Percentiles rank a stretch among this genome's conserved stretches.
Evolutionary conservation across 257 asterid genomes (phyloP).

Genomic region (Thymus quinquecostatus): DNA sequence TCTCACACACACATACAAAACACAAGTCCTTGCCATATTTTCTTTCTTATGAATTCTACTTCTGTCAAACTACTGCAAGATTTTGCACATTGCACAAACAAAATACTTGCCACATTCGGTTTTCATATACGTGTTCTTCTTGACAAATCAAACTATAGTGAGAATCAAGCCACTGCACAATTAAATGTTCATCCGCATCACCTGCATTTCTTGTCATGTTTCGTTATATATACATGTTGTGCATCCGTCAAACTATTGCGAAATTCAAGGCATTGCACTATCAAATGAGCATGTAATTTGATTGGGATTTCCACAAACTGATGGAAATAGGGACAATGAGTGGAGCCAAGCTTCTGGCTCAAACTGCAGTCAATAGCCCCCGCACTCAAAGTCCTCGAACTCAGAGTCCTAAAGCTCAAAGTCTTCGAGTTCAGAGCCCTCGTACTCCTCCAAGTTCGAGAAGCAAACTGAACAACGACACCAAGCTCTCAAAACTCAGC

Average conservation of each 20-base stretch:
- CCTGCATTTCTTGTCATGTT: neutral
- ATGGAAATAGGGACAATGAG: slow-evolving; percentile 47
- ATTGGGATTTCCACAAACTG: slow-evolving; percentile 5
- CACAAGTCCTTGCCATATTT: neutral
- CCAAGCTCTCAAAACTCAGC: slow-evolving; percentile 41
- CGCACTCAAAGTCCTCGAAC: slow-evolving; percentile 13
- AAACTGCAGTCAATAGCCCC: slow-evolving; percentile 44
- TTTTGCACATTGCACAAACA: no score
- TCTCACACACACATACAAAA: neutral
- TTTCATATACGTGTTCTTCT: neutral
- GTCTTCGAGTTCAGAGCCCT: slow-evolving; percentile 34
- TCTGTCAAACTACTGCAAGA: no score
- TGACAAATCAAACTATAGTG: slow-evolving; percentile 13
- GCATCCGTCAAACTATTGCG: neutral
- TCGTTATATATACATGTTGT: neutral
- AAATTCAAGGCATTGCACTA: no score
- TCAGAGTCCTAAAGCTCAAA: slow-evolving; percentile 19
- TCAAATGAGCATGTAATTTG: slow-evolving; percentile 1
- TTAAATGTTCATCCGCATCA: neutral
- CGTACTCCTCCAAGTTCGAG: slow-evolving; percentile 50
- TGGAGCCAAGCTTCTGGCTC: slow-evolving; percentile 50
- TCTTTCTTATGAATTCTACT: neutral
- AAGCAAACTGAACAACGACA: slow-evolving; percentile 39
- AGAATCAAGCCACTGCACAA: neutral
- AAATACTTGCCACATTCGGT: no score